Conservation (phyloP, 768 basidiomycete species). For the Boletus reticulatus region DNA sequence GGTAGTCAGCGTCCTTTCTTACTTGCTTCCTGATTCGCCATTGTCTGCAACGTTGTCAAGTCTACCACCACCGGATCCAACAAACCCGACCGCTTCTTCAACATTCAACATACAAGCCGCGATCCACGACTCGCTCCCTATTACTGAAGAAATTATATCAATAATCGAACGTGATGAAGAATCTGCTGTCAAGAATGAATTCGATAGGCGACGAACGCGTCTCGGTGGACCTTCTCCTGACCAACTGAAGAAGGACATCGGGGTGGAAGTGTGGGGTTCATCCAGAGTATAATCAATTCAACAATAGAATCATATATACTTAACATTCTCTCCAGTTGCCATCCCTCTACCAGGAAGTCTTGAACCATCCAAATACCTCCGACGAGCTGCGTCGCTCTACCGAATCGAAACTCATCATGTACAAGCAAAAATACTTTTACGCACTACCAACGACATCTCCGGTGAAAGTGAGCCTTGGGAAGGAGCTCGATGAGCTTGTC, state of each 20-base stretch:
- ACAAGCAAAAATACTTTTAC: conserved; percentile 59
- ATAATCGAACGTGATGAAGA: conserved; percentile 66
- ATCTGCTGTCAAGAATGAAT: conserved; percentile 55
- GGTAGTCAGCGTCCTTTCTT: conserved; percentile 64
- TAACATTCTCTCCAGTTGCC: conserved; percentile 52
- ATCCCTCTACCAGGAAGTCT: conserved; percentile 68
- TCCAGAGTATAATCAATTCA: conserved; percentile 50
- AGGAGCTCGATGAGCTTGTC: conserved; percentile 69
- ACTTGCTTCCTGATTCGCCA: conserved; percentile 73
- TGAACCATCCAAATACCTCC: conserved; percentile 75
- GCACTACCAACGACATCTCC: conserved; percentile 48
- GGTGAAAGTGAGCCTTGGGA: conserved; percentile 47
- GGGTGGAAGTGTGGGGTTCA: conserved; percentile 55
- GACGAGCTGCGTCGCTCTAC: conserved; percentile 77
- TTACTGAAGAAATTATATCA: conserved; percentile 68
- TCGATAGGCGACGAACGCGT: conserved; percentile 75
- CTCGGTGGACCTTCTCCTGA: conserved; percentile 65
- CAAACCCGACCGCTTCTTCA: conserved; percentile 64
- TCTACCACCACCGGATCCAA: conserved; percentile 74
- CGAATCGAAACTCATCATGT: conserved; percentile 71
- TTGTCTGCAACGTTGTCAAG: conserved; percentile 58
- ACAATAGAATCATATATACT: conserved; percentile 3
- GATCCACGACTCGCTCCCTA: conserved; percentile 65
- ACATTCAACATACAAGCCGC: conserved; percentile 57
- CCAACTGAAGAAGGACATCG: conserved; percentile 59